Conservation (phyloP, 2,329 filamentous ascomycete genomes). For the Bretziella fagacearum region DNA sequence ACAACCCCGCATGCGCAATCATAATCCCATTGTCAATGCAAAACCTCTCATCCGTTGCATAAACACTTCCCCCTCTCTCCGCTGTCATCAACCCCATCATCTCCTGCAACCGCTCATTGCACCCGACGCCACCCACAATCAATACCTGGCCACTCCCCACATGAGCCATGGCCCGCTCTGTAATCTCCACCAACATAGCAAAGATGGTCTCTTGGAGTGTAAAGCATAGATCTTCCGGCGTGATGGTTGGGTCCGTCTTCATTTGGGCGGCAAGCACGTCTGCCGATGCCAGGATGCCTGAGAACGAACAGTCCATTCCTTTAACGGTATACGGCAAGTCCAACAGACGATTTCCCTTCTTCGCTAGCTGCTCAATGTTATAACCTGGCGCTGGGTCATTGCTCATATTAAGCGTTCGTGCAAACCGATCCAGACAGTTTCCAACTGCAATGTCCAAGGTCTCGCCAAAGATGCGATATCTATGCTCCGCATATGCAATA, state of each 20-base stretch:
- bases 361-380: conserved; percentile 90
- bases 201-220: conserved; percentile 89
- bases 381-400: conserved; percentile 96
- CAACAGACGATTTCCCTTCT: conserved; percentile 53
- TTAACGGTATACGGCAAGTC: conserved; percentile 94
- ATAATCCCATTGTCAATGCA: conserved; percentile 99
- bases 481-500: conserved; percentile 84
- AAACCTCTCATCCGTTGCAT: conserved; percentile 89
- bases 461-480: conserved; percentile 96
- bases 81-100: conserved; percentile 97
- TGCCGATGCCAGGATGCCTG: conserved; percentile 70
- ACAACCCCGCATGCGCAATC: conserved; percentile 89
- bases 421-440: conserved; percentile 93
- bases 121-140: conserved; percentile 89
- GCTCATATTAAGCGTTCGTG: conserved; percentile 72
- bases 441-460: conserved; percentile 94
- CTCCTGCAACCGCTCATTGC: conserved; percentile 82
- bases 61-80: conserved; percentile 77
- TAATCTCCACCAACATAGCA: conserved; percentile 97
- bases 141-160: conserved; percentile 81
- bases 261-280: conserved; percentile 64
- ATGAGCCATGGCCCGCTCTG: conserved; percentile 95
- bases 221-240: conserved; percentile 77
- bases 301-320: conserved; percentile 96
- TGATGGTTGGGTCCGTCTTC: conserved; percentile 40